phyloP scores from a whole-genome alignment of 306 rosid genomes.

The Fragaria nilgerrensis region DNA sequence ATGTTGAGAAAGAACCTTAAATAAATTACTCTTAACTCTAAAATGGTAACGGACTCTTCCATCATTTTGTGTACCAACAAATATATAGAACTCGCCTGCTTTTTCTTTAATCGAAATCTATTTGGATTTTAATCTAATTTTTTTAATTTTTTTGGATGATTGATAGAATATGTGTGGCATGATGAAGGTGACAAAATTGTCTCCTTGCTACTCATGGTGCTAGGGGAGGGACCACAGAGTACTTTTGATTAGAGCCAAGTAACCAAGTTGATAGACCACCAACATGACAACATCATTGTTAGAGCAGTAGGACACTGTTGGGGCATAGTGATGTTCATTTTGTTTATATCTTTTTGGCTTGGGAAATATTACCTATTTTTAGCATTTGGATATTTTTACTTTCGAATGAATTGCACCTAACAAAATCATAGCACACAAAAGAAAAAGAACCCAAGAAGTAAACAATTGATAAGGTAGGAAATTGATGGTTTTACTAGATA shows the following conservation, averaged over 20 bases:
- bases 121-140: too few species aligned
- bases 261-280: conserved; percentile 2
- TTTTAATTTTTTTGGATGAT: neutral
- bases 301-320: neutral
- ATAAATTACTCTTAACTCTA: too few species aligned
- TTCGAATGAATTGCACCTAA: neutral
- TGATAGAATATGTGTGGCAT: conserved; percentile 6
- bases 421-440: neutral
- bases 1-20: rapidly evolving
- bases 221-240: conserved; percentile 1
- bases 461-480: neutral
- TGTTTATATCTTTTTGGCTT: neutral
- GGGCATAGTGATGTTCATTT: neutral
- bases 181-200: conserved; percentile 29
- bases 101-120: too few species aligned
- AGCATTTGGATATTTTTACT: neutral
- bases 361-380: neutral
- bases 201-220: neutral
- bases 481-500: neutral
- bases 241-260: neutral
- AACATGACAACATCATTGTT: conserved; percentile 34
- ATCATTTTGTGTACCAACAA: too few species aligned
- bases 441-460: neutral
- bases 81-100: too few species aligned
- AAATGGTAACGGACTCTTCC: too few species aligned